A percentile compares a stretch with the other conserved stretches of the same genome.
phyloP scores from a whole-genome alignment of 2,329 filamentous ascomycete species.

The Albophoma yamanashiensis region DNA sequence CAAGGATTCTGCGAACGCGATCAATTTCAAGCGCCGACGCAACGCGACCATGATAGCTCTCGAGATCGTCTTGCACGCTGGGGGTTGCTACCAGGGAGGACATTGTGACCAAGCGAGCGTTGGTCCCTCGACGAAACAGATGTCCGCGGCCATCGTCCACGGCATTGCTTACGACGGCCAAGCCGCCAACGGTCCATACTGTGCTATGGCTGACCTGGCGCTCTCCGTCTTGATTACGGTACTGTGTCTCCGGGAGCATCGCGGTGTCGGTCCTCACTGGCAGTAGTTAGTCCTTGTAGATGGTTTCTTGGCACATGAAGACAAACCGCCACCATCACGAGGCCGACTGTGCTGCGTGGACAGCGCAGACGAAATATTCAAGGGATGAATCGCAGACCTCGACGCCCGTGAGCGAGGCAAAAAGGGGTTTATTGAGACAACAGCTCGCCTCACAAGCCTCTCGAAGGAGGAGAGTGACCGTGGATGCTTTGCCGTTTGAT shows the following conservation, averaged over 20 bases:
- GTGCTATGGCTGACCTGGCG: constrained; percentile 54
- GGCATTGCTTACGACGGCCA: constrained; percentile 42
- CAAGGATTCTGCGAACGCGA: constrained; percentile 54
- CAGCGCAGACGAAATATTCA: background rate
- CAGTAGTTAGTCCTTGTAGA: background rate
- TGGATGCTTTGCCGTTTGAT: constrained; percentile 31
- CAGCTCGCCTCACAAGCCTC: constrained; percentile 28
- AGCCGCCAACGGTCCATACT: constrained; percentile 70
- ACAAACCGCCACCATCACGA: background rate
- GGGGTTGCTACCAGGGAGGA: constrained; percentile 31
- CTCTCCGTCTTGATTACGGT: constrained; percentile 6
- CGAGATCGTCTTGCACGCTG: constrained; percentile 46
- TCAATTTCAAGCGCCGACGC: constrained; percentile 77
- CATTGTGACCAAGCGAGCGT: constrained; percentile 54
- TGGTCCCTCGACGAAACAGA: constrained; percentile 58
- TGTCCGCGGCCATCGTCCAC: constrained; percentile 54
- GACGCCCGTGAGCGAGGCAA: constrained; percentile 11
- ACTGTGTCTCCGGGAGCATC: background rate
- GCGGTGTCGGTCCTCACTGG: background rate
- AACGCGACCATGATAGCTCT: constrained; percentile 62
- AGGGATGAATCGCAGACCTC: background rate
- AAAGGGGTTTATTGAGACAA: constrained; percentile 12
- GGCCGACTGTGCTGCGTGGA: background rate
- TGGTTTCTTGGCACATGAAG: background rate
- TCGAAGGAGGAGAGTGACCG: constrained; percentile 32